A percentile compares a stretch with the other conserved stretches of the same genome.
Conservation (phyloP, 108 stramenopile genomes). For the Aurantiochytrium sp. region DNA sequence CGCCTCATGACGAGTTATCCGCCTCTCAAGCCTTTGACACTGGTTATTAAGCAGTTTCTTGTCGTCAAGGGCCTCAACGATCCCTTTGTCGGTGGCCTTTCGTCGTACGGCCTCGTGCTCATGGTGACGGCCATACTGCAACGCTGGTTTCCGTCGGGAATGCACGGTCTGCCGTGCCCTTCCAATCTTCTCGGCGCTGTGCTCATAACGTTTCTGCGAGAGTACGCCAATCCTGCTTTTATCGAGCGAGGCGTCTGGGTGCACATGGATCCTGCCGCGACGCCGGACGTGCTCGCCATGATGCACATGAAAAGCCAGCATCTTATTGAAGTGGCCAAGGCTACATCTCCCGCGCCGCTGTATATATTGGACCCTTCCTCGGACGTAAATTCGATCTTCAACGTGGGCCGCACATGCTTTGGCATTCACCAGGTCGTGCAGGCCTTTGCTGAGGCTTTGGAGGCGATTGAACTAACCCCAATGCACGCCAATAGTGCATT, state of each 20-base stretch:
- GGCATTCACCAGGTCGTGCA: not conserved
- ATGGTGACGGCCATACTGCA: slow-evolving; percentile 70
- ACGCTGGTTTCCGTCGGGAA: not conserved
- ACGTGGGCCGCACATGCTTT: slow-evolving; percentile 8
- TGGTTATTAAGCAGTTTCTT: slow-evolving; percentile 79
- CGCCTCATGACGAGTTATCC: slow-evolving; percentile 21
- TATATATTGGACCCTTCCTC: not conserved
- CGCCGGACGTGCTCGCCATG: not conserved
- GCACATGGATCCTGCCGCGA: not conserved
- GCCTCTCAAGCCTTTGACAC: slow-evolving; percentile 59
- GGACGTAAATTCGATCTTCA: not conserved
- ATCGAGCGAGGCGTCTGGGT: not conserved
- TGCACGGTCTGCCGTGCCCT: not conserved
- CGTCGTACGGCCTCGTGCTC: slow-evolving; percentile 81
- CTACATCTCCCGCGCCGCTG: not conserved
- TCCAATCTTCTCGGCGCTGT: not conserved
- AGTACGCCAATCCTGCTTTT: not conserved
- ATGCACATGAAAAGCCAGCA: not conserved
- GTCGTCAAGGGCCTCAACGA: slow-evolving; percentile 79
- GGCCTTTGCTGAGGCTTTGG: not conserved
- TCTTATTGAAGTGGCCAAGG: not conserved
- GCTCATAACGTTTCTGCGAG: not conserved
- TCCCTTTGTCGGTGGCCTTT: slow-evolving; percentile 86
- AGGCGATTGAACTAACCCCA: not conserved
- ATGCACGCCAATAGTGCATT: not conserved